A percentile compares a stretch with the other conserved stretches of the same genome.
These are phyloP conservation scores for Moesziomyces sp. DNA, from an alignment of 1,284 basidiomycete species.

Conservation along the genomic window DNA sequence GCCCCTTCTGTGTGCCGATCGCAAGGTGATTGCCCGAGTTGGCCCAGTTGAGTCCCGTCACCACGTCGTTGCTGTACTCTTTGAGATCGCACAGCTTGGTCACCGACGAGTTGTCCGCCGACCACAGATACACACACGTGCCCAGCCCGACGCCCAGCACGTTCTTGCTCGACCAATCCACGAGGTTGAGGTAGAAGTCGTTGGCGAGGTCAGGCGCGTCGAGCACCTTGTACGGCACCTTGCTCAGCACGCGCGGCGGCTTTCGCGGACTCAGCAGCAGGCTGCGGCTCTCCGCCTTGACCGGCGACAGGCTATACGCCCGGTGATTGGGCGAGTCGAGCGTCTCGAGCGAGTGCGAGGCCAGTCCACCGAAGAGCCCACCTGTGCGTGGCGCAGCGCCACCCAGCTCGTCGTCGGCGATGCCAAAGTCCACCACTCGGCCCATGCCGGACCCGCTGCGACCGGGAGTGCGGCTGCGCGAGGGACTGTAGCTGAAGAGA, in stretches of 20 bases:
- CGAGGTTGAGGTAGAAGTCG: constrained; percentile 97
- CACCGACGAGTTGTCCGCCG: constrained; percentile 89
- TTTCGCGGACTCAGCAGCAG: constrained; percentile 87
- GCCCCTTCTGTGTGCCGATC: constrained; percentile 87
- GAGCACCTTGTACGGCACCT: constrained; percentile 95
- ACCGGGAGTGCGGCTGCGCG: constrained; percentile 43
- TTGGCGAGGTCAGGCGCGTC: constrained; percentile 93
- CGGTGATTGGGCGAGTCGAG: constrained; percentile 76
- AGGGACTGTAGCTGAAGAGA: constrained; percentile 70
- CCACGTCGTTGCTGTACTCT: constrained; percentile 68
- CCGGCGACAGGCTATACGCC: constrained; percentile 88
- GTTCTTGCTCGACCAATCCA: constrained; percentile 96
- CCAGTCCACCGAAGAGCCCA: constrained; percentile 54
- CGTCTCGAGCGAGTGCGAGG: constrained; percentile 40
- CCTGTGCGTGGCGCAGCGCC: constrained; percentile 24
- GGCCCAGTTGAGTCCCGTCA: constrained; percentile 74
- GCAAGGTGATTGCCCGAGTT: constrained; percentile 76
- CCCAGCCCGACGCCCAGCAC: constrained; percentile 92
- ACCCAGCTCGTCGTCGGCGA: constrained; percentile 34
- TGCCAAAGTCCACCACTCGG: constrained; percentile 43
- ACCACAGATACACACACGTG: constrained; percentile 95
- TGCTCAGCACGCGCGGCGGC: constrained; percentile 83
- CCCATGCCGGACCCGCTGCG: constrained; percentile 41
- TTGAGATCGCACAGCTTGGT: constrained; percentile 88
- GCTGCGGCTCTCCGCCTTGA: constrained; percentile 82